phyloP scores from a whole-genome alignment of 352 stramenopile species.

The Globisporangium emineosum region DNA sequence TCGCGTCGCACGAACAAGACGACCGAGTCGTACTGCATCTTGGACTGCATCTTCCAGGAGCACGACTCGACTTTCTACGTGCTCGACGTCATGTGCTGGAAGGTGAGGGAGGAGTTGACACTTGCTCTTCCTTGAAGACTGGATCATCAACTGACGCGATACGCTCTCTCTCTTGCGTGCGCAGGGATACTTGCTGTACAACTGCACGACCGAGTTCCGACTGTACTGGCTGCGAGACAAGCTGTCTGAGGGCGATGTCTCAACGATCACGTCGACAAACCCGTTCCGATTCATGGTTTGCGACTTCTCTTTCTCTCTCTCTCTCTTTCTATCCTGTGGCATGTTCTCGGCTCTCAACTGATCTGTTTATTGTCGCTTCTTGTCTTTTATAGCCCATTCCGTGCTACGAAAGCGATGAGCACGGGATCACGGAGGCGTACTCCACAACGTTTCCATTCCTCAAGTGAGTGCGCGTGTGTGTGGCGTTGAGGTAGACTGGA shows the following conservation, averaged over 20 bases:
- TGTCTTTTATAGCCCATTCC: conserved; percentile 55
- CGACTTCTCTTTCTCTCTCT: not conserved
- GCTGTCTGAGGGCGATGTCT: conserved; percentile 66
- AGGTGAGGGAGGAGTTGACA: conserved; percentile 35
- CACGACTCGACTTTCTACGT: conserved; percentile 88
- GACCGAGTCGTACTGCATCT: conserved; percentile 81
- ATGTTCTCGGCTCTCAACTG: not conserved
- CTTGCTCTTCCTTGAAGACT: not conserved
- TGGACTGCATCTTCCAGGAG: conserved; percentile 92
- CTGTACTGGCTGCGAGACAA: conserved; percentile 92
- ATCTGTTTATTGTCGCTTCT: not conserved
- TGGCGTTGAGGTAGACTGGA: not conserved
- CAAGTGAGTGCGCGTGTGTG: conserved; percentile 44
- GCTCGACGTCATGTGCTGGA: conserved; percentile 94
- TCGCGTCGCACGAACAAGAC: conserved; percentile 75
- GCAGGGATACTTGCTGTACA: conserved; percentile 87
- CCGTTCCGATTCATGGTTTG: conserved; percentile 74
- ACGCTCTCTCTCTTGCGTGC: not conserved
- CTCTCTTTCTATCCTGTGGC: too few relatives aligned
- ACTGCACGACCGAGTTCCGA: conserved; percentile 91
- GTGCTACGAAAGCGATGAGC: conserved; percentile 81
- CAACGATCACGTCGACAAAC: conserved; percentile 51
- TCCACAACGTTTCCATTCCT: conserved; percentile 77
- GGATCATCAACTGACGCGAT: not conserved
- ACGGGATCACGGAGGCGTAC: conserved; percentile 79